Evolutionary conservation across 1,284 basidiomycete species (phyloP).

Genomic region (Bondarzewia mesenterica): DNA sequence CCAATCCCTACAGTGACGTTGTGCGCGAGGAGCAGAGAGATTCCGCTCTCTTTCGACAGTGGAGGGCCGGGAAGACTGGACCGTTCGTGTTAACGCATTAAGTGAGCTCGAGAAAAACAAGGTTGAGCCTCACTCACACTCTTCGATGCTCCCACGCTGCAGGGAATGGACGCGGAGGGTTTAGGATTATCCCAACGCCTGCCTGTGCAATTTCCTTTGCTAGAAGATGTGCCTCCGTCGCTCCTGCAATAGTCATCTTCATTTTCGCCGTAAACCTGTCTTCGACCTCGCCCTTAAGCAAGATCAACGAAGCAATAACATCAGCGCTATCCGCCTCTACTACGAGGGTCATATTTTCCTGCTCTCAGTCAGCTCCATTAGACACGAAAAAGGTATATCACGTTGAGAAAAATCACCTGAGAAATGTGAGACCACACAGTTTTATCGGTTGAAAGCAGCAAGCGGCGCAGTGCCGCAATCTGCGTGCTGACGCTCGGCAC

Average conservation of each 20-base stretch:
- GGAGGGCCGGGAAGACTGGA: constrained; percentile 60
- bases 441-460: constrained; percentile 36
- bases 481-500: constrained; percentile 52
- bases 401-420: constrained; percentile 23
- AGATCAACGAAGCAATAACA: constrained; percentile 36
- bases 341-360: constrained; percentile 44
- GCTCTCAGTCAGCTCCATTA: constrained; percentile 15
- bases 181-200: constrained; percentile 68
- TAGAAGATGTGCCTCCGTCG: constrained; percentile 34
- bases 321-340: constrained; percentile 41
- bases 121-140: constrained; percentile 28
- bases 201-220: constrained; percentile 47
- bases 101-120: constrained; percentile 8
- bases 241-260: constrained; percentile 26
- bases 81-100: neutral
- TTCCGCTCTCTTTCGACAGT: constrained; percentile 54
- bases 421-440: constrained; percentile 44
- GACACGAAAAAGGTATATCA: neutral
- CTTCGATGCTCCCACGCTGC: constrained; percentile 43
- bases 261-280: constrained; percentile 12
- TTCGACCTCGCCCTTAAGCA: constrained; percentile 31
- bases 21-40: constrained; percentile 53
- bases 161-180: constrained; percentile 42
- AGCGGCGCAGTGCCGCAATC: constrained; percentile 51
- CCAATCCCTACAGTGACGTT: constrained; percentile 75